A percentile compares a stretch with the other conserved stretches of the same genome.
Evolutionary conservation across 2,329 filamentous ascomycete species (phyloP).

Genomic region (Zymoseptoria crescenta): DNA sequence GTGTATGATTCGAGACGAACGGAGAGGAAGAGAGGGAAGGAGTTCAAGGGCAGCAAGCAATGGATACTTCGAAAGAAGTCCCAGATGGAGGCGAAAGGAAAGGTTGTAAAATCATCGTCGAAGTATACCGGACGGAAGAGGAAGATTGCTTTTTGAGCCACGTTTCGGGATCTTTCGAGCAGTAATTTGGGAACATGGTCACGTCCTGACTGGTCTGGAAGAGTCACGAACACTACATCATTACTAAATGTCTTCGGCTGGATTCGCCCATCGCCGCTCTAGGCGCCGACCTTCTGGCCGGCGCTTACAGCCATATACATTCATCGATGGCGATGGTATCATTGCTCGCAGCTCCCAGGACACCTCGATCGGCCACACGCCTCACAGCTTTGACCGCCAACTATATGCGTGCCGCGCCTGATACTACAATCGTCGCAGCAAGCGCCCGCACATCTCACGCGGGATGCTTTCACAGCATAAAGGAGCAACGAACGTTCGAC

Average conservation of each 20-base stretch:
- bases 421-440: not conserved
- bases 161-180: not conserved
- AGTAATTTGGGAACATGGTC: not conserved
- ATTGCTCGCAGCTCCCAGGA: not conserved
- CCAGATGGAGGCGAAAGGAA: slow-evolving; percentile 90
- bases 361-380: not conserved
- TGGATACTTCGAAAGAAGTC: slow-evolving; percentile 85
- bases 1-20: slow-evolving; percentile 62
- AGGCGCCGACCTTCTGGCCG: not conserved
- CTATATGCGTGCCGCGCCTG: not conserved
- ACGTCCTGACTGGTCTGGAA: not conserved
- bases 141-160: slow-evolving; percentile 61
- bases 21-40: slow-evolving; percentile 42
- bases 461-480: not conserved
- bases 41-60: slow-evolving; percentile 68
- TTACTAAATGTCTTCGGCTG: not conserved
- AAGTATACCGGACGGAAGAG: slow-evolving; percentile 93
- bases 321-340: not conserved
- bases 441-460: not conserved
- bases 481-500: not conserved
- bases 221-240: not conserved
- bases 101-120: slow-evolving; percentile 81
- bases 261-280: not conserved
- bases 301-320: not conserved
- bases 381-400: not conserved